These are phyloP conservation scores for Ajuga chamaepitys DNA, from an alignment of 257 asterid genomes.

Conservation along the genomic window DNA sequence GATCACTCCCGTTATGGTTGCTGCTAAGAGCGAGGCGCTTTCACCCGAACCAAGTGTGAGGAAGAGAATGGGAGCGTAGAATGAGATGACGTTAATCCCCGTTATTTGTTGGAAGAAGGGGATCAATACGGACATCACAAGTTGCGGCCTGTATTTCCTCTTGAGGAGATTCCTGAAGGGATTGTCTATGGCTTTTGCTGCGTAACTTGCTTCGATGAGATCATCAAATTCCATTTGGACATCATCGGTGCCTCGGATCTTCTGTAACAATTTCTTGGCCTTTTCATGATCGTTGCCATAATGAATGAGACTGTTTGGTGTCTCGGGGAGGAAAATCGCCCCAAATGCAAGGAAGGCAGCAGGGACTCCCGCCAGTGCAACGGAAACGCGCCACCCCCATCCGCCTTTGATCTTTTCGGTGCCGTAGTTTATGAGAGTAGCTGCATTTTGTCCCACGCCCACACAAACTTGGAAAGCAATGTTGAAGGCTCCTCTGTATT, in stretches of 20 bases:
- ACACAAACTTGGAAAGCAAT: slow-evolving; percentile 50
- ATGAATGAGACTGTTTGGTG: slow-evolving; percentile 28
- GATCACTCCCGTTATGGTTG: slow-evolving; percentile 12
- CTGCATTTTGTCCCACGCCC: slow-evolving; percentile 38
- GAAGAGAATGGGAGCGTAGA: slow-evolving; percentile 25
- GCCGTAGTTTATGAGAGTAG: slow-evolving; percentile 46
- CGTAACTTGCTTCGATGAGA: slow-evolving; percentile 23
- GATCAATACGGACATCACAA: slow-evolving; percentile 22
- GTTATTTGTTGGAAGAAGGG: slow-evolving; percentile 30
- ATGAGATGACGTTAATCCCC: slow-evolving; percentile 22
- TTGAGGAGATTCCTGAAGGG: slow-evolving; percentile 21
- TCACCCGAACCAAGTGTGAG: slow-evolving; percentile 22
- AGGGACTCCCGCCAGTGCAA: slow-evolving; percentile 26
- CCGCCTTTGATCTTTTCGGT: slow-evolving; percentile 23
- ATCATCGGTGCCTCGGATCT: slow-evolving; percentile 23
- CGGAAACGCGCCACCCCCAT: slow-evolving; percentile 31
- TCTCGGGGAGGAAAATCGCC: slow-evolving; percentile 24
- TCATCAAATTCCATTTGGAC: slow-evolving; percentile 22
- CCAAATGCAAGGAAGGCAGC: slow-evolving; percentile 22
- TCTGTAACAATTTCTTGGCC: slow-evolving; percentile 10
- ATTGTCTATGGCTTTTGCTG: slow-evolving; percentile 16
- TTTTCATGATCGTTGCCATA: slow-evolving; percentile 11
- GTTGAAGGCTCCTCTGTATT: slow-evolving; percentile 58
- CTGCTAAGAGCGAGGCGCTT: slow-evolving; percentile 24
- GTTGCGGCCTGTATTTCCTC: slow-evolving; percentile 29